Conservation (phyloP, 2,329 filamentous ascomycete genomes). For the Juglanconis sp. region DNA sequence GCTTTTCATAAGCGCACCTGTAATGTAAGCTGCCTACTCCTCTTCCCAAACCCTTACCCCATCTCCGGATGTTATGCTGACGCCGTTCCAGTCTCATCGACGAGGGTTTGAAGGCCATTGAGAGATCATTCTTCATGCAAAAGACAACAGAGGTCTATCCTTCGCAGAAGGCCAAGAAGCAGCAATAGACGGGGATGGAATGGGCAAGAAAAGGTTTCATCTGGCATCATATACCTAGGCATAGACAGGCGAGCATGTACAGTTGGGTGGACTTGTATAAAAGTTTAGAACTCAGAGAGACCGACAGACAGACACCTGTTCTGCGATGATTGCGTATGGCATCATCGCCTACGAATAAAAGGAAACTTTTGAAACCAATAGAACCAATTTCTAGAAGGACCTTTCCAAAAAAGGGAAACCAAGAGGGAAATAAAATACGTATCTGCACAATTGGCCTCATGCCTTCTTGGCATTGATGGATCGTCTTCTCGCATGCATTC, state of each 20-base stretch:
- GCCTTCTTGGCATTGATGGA: too few relatives aligned
- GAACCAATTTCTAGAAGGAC: too few relatives aligned
- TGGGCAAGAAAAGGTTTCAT: not conserved
- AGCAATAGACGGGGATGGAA: slow-evolving; percentile 38
- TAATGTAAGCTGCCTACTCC: slow-evolving; percentile 65
- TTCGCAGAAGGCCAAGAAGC: slow-evolving; percentile 48
- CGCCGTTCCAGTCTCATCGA: slow-evolving; percentile 63
- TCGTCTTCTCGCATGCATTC: not conserved
- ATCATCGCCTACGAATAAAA: not conserved
- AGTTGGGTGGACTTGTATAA: slow-evolving; percentile 4
- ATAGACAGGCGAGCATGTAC: slow-evolving; percentile 16
- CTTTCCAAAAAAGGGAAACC: too few relatives aligned
- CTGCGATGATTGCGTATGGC: not conserved
- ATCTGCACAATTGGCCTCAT: too few relatives aligned
- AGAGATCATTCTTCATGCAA: slow-evolving; percentile 64
- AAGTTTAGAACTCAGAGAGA: slow-evolving; percentile 6
- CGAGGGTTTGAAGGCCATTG: slow-evolving; percentile 75
- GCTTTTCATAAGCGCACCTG: slow-evolving; percentile 79
- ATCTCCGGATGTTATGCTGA: slow-evolving; percentile 8
- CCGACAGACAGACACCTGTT: slow-evolving; percentile 3
- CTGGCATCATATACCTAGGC: slow-evolving; percentile 8
- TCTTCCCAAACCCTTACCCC: not conserved
- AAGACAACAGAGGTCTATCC: slow-evolving; percentile 36
- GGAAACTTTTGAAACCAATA: not conserved
- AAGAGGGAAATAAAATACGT: too few relatives aligned